Evolutionary conservation across 345 rosid genomes (phyloP).

Genomic region (Fremontodendron californicum): DNA sequence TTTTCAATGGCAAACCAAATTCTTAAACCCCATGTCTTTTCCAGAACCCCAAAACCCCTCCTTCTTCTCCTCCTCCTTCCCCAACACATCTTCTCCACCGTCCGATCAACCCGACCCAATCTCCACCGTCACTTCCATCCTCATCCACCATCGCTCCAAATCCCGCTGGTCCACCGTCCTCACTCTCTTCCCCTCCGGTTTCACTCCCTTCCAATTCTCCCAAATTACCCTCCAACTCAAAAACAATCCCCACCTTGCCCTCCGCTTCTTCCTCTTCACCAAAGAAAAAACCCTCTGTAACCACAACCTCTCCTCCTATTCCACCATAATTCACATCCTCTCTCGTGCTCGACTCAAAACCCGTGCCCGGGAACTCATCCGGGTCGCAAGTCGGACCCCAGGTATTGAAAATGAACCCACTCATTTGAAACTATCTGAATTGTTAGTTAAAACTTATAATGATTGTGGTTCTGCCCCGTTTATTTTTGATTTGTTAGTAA

Average conservation of each 20-base stretch:
- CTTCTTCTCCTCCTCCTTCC: slow-evolving; percentile 12
- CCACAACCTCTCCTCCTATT: slow-evolving; percentile 50
- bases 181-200: slow-evolving; percentile 48
- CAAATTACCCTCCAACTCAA: slow-evolving; percentile 47
- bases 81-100: slow-evolving; percentile 31
- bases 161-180: slow-evolving; percentile 75
- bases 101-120: slow-evolving; percentile 27
- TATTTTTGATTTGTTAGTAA: slow-evolving; percentile 70
- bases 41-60: slow-evolving; percentile 22
- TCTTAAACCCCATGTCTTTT: neutral
- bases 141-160: slow-evolving; percentile 77
- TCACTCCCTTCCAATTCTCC: slow-evolving; percentile 62
- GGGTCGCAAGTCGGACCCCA: slow-evolving; percentile 42
- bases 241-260: slow-evolving; percentile 63
- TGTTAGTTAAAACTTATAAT: slow-evolving; percentile 53
- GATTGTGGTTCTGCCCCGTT: slow-evolving; percentile 89
- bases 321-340: slow-evolving; percentile 65
- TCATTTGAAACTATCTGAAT: slow-evolving; percentile 35
- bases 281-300: slow-evolving; percentile 53
- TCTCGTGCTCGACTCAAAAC: slow-evolving; percentile 63
- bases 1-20: slow-evolving; percentile 1
- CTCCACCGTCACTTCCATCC: slow-evolving; percentile 54
- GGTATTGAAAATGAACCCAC: slow-evolving; percentile 16
- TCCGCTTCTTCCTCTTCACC: slow-evolving; percentile 72
- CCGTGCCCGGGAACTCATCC: slow-evolving; percentile 45